Conservation (phyloP, 2,329 filamentous ascomycete species). For the Amphichorda felina region DNA sequence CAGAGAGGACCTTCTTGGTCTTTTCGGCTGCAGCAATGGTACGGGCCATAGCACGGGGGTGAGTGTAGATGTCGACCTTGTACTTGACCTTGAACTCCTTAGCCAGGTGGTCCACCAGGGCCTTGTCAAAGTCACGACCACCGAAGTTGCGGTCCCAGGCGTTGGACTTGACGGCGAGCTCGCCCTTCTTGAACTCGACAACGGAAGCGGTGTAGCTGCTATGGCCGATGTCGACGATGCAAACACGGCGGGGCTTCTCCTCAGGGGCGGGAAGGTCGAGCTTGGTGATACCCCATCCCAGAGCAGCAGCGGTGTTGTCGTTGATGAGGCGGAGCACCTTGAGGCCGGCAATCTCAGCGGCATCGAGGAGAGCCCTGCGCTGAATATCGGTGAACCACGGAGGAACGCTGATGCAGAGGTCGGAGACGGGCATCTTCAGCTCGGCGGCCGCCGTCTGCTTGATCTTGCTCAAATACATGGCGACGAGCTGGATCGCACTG, state of each 20-base stretch:
- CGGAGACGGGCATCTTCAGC: conserved; percentile 81
- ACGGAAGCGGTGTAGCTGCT: conserved; percentile 91
- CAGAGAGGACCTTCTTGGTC: conserved; percentile 95
- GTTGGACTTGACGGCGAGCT: conserved; percentile 86
- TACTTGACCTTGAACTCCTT: conserved; percentile 96
- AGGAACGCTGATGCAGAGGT: conserved; percentile 88
- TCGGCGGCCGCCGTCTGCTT: conserved; percentile 78
- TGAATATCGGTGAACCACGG: conserved; percentile 96
- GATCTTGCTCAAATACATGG: conserved; percentile 94
- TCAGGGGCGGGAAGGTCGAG: conserved; percentile 78
- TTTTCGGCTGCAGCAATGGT: conserved; percentile 87
- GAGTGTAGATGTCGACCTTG: conserved; percentile 89
- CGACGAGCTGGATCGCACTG: conserved; percentile 83
- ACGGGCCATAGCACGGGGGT: conserved; percentile 81
- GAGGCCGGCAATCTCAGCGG: conserved; percentile 83
- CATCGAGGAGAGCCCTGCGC: conserved; percentile 79
- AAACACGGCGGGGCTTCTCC: conserved; percentile 83
- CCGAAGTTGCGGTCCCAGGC: conserved; percentile 93
- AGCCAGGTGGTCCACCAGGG: conserved; percentile 86
- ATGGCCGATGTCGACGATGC: conserved; percentile 91
- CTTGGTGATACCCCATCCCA: conserved; percentile 98
- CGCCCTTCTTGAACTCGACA: conserved; percentile 94
- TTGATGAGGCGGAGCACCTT: conserved; percentile 93
- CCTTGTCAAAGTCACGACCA: conserved; percentile 94
- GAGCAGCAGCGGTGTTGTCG: conserved; percentile 89